Conservation (phyloP, 305 asterid species). For the Fraxinus nigra region DNA sequence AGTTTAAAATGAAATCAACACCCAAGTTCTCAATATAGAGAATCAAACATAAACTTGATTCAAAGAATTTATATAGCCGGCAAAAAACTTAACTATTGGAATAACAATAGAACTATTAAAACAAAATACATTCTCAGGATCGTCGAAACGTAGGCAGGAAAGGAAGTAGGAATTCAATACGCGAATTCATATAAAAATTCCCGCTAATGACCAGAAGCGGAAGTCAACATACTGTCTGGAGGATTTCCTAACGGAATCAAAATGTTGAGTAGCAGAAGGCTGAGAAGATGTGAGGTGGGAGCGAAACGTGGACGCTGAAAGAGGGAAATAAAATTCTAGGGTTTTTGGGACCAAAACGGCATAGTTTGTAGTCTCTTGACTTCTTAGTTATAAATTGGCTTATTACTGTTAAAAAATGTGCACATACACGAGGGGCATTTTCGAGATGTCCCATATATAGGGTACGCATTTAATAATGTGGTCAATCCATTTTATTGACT, state of each 20-base stretch:
- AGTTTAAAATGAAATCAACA: neutral
- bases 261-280: neutral
- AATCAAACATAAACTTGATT: neutral
- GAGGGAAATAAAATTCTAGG: neutral
- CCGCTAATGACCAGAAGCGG: neutral
- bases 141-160: neutral
- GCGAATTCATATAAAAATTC: neutral
- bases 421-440: no score
- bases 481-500: no score
- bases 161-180: neutral
- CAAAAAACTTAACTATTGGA: no score
- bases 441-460: no score
- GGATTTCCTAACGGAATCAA: neutral
- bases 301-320: neutral
- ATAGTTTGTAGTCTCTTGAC: no score
- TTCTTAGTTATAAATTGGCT: no score
- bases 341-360: neutral
- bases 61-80: neutral
- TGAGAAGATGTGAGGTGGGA: neutral
- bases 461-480: no score
- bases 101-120: no score
- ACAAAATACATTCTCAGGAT: neutral
- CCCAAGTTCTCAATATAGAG: neutral
- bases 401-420: no score
- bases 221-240: neutral